Base-by-base conservation (phyloP, 73 alveolate genomes). In the Uronychia binucleata region DNA sequence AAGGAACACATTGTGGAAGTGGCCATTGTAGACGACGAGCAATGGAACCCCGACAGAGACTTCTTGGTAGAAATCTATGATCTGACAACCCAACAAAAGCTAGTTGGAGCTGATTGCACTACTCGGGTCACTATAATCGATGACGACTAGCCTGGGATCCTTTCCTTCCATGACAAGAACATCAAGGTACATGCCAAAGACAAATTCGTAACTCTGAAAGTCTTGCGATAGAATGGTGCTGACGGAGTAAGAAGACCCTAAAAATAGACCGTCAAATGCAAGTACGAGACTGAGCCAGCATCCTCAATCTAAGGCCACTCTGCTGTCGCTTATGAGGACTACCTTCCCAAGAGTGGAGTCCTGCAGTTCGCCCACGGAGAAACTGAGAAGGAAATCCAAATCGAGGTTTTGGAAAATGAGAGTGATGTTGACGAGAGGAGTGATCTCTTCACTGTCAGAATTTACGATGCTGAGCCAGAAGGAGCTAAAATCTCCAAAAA, bases 41-140 rank as follows among this genome's bases (percentile, higher is more conserved):
- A 88, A 58, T 88, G 94, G 94, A 88, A 88, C 31, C 94, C 94
- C 1, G 90, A 88, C 58, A 86, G 77, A 34, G 94, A 88, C 33
- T 88, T 88, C 78, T 83, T 14, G 0, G 85, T 88, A 5, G 94
- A 88, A 59, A 74, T 88, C 8, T 88, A 34, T 83, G 91, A 88
- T 34, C 75, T 32, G 19, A 75, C 58, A 33, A 83, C 91, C 34
- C 76, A 82, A 31, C 57, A 83, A 30, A 35, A 59, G 14, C 81
- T 89, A 0, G 34, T 78, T 34, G 95, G 95, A 5, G 59, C 26
- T 0, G 95, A 89, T 58, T n/a, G 83, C 8, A 78, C 13, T 29
- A 60, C 85, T 60, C 35, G 81, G 28, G 81, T 89, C 28, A 89
- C 95, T 11, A 89, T 89, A 26, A 83, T 89, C 26, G 95, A 89